These are phyloP conservation scores for Colletotrichum sp. DNA, from an alignment of 2,329 filamentous ascomycete species.

Conservation along the genomic window DNA sequence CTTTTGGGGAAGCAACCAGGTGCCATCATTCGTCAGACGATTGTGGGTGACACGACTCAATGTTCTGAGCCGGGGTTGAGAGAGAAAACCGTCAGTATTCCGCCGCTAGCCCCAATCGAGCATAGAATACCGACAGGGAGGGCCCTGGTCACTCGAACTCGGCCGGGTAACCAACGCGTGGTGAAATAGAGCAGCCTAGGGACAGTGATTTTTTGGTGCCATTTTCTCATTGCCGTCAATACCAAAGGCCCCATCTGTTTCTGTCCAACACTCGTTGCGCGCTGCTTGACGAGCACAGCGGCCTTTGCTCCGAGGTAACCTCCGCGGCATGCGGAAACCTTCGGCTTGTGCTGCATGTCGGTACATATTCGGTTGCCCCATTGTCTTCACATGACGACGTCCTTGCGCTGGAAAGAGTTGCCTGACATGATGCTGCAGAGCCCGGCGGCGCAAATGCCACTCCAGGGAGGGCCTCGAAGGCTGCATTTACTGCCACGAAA, in stretches of 20 bases:
- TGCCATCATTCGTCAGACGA: conserved; percentile 10
- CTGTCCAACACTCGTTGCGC: background rate
- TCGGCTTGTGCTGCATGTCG: conserved; percentile 24
- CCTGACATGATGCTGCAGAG: conserved; percentile 12
- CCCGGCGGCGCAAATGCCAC: conserved; percentile 22
- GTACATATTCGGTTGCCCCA: conserved; percentile 10
- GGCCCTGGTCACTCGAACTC: background rate
- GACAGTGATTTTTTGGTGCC: too few species aligned
- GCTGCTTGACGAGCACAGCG: background rate
- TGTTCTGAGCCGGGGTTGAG: background rate
- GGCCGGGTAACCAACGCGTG: conserved; percentile 8
- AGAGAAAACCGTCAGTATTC: conserved; percentile 1
- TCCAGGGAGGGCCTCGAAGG: conserved; percentile 38
- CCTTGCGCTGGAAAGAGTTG: background rate
- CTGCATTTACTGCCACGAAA: conserved; percentile 57
- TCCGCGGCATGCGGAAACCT: conserved; percentile 22
- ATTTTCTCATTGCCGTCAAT: background rate
- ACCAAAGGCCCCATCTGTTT: background rate
- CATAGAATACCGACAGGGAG: background rate
- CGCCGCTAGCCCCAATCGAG: conserved; percentile 12
- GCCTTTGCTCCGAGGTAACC: conserved; percentile 6
- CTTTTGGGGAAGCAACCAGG: conserved; percentile 12
- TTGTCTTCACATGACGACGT: background rate
- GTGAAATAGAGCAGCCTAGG: background rate
- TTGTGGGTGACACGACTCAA: background rate